Evolutionary conservation across 768 basidiomycete species (phyloP).

Genomic region (Hortiboletus campestris): DNA sequence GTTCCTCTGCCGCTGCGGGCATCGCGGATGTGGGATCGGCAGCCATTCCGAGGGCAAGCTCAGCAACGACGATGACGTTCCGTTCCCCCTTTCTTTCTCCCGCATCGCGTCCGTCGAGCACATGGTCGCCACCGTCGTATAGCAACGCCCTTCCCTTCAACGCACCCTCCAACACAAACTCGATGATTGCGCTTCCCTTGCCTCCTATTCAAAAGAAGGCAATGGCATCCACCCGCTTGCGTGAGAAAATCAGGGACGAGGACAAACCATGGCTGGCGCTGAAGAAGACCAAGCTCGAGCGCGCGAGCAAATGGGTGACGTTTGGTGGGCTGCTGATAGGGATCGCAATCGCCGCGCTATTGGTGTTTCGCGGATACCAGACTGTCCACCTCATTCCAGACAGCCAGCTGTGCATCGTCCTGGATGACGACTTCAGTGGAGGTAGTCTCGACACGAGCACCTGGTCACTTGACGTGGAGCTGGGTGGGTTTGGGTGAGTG

Average conservation of each 20-base stretch:
- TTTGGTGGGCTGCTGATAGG: conserved; percentile 43
- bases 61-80: conserved; percentile 47
- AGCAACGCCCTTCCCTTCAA: conserved; percentile 22
- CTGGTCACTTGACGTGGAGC: conserved; percentile 50
- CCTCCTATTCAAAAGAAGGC: conserved; percentile 39
- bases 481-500: conserved; percentile 51
- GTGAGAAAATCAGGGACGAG: conserved; percentile 46
- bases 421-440: conserved; percentile 48
- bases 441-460: conserved; percentile 39
- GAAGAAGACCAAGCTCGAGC: conserved; percentile 29
- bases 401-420: conserved; percentile 41
- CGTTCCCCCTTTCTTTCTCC: conserved; percentile 70
- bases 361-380: conserved; percentile 47
- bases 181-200: conserved; percentile 36
- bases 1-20: conserved; percentile 23
- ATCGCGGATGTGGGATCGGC: conserved; percentile 10
- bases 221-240: conserved; percentile 48
- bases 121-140: conserved; percentile 61
- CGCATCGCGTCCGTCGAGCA: conserved; percentile 57
- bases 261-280: conserved; percentile 48
- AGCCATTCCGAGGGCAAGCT: conserved; percentile 40
- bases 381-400: conserved; percentile 37
- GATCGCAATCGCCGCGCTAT: conserved; percentile 37
- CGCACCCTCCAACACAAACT: conserved; percentile 29
- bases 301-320: conserved; percentile 49